Evolutionary conservation across 768 basidiomycete genomes (phyloP).

Genomic region (Boletus subcaerulescens): DNA sequence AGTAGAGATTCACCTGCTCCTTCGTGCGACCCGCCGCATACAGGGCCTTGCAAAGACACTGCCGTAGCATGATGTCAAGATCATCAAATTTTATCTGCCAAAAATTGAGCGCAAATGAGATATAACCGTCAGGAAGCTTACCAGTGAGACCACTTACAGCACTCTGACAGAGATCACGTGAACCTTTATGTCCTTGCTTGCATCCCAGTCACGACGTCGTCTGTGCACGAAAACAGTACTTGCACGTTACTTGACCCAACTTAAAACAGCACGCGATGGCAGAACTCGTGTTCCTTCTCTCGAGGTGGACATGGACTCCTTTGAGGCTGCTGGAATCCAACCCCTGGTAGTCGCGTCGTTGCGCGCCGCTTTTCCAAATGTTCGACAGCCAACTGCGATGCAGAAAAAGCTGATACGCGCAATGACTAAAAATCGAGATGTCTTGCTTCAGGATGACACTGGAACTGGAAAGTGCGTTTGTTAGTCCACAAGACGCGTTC

Average conservation of each 20-base stretch:
- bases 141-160: too few species aligned
- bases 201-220: constrained; percentile 14
- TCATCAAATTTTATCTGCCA: background rate
- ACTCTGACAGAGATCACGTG: constrained; percentile 10
- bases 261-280: constrained; percentile 5
- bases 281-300: background rate
- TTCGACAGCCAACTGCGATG: constrained; percentile 54
- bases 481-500: background rate
- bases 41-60: background rate
- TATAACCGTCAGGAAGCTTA: too few species aligned
- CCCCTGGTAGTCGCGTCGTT: constrained; percentile 48
- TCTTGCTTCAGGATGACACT: constrained; percentile 67
- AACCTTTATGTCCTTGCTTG: constrained; percentile 26
- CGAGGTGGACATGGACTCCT: constrained; percentile 27
- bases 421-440: constrained; percentile 52
- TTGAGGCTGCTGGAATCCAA: constrained; percentile 54
- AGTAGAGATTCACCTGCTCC: background rate
- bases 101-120: too few species aligned
- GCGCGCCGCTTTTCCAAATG: constrained; percentile 57
- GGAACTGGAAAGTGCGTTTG: constrained; percentile 73
- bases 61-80: background rate
- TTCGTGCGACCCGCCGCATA: background rate
- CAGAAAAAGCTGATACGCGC: constrained; percentile 64
- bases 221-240: constrained; percentile 19
- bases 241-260: constrained; percentile 29